Evolutionary conservation across 257 asterid genomes (phyloP).

Genomic region (Gentiana macrophylla): DNA sequence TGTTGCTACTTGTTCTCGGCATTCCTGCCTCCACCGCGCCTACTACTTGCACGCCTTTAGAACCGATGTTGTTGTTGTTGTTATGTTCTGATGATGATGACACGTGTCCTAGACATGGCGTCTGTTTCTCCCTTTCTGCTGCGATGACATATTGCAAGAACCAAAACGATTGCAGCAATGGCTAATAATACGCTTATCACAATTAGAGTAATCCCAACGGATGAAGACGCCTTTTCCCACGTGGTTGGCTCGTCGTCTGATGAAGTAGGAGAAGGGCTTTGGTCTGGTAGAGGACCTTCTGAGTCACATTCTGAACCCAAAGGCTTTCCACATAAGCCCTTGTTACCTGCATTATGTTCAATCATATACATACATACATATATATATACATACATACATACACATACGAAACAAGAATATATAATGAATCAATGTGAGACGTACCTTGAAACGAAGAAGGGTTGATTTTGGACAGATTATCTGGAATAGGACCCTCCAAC

Average conservation of each 20-base stretch:
- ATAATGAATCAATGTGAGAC: not conserved
- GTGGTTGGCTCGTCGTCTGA: not conserved
- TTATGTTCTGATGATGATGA: conserved; percentile 20
- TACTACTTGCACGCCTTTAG: not conserved
- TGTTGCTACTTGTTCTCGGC: not conserved
- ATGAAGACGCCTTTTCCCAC: not conserved
- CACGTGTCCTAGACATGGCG: not conserved
- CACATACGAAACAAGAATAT: not conserved
- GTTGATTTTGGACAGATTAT: conserved; percentile 29
- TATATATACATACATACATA: not conserved
- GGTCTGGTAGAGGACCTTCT: conserved; percentile 25
- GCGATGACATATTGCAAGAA: conserved; percentile 27
- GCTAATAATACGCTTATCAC: conserved; percentile 20
- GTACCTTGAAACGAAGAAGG: conserved; percentile 55
- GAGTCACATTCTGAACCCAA: conserved; percentile 30
- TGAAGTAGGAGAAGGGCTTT: conserved; percentile 14
- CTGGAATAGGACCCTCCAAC: conserved; percentile 67
- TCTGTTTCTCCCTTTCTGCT: conserved; percentile 14
- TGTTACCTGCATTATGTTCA: conserved; percentile 45
- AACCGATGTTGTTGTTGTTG: not conserved
- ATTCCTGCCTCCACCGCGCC: no score
- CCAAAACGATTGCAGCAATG: conserved; percentile 22
- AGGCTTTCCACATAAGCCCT: conserved; percentile 67
- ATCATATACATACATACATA: no score
- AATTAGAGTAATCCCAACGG: conserved; percentile 11